Base-by-base conservation (phyloP, 2,329 filamentous ascomycete species). In the Fusarium sarcochroum region DNA sequence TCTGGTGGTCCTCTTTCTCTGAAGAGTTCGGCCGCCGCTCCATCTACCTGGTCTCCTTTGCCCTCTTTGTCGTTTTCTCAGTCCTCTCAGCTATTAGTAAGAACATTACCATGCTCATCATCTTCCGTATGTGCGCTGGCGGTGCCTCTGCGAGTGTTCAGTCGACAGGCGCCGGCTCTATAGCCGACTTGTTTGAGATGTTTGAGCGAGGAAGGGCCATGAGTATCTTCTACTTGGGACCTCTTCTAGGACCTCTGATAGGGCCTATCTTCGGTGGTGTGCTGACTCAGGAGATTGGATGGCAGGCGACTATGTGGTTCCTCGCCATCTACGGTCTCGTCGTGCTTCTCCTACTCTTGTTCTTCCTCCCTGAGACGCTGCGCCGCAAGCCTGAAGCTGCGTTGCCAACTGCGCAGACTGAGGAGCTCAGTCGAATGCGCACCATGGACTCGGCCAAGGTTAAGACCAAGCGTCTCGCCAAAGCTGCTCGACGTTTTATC, bases 1-100 rank as follows among this genome's bases (percentile, higher is more conserved):
- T 97, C 1, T 96, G 93, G 93, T 96, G 92, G 92, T 93, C 91
- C 1, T 90, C 90, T 2, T 94, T 96, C 74, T 93, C 91, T 10
- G 93, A 96, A 72, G 83, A 83, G 2, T 79, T 88, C 1, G 93
- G 93, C 14, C 87, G 93, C 40, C 87, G 93, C 21, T 90, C 89
- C n/a, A 91, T 97, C 70, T 96, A 95, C 76, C 79, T 97, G 32
- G 80, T 87, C 34, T 94, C 91, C 1, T 96, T 96, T 76, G 76
- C 84, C 21, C 81, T 95, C 15, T 94, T 93, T 74, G 81, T 90
- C 54, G 65, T 94, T 38, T 95, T 92, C 80, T 90, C 89, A 51
- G 80, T 91, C 17, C 81, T 93, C 40, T 89, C 87, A 51, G 93
- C 92, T 17, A 78, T 93, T 27, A 91, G 89, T 69, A 85, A 82